Conservation (phyloP, 2,329 filamentous ascomycete genomes). For the Rutstroemia sp. region DNA sequence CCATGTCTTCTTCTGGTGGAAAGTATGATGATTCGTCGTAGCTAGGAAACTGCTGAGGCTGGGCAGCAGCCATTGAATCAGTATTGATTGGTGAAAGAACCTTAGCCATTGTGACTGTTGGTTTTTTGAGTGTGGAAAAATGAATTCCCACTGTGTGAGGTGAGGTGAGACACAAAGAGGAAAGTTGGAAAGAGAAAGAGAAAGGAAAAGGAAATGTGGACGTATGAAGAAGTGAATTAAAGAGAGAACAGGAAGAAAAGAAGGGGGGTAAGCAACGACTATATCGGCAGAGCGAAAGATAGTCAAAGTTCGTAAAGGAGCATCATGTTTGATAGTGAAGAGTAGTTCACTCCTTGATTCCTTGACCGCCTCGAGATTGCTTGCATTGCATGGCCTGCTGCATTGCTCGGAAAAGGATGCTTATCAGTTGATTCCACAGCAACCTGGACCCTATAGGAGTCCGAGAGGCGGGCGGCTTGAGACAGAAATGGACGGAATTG, state of each 20-base stretch:
- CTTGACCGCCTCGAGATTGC: slow-evolving; percentile 10
- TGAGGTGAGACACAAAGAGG: too few relatives aligned
- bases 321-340: not conserved
- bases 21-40: slow-evolving; percentile 10
- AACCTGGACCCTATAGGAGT: not conserved
- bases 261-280: not conserved
- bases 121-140: not conserved
- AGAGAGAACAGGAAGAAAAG: not conserved
- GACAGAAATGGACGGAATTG: not conserved
- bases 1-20: slow-evolving; percentile 17
- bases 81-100: slow-evolving; percentile 8
- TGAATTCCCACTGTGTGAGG: not conserved
- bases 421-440: slow-evolving; percentile 4
- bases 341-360: slow-evolving; percentile 1
- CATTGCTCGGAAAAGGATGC: slow-evolving; percentile 1
- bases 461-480: not conserved
- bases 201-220: not conserved
- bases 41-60: slow-evolving; percentile 8
- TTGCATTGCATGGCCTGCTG: slow-evolving; percentile 3
- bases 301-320: not conserved
- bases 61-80: slow-evolving; percentile 3
- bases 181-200: not conserved
- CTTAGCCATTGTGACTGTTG: slow-evolving; percentile 4
- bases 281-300: not conserved
- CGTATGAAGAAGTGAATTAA: not conserved